Evolutionary conservation across 202 grass and related monocot species (phyloP).

Genomic region (Hordeum pubiflorum): DNA sequence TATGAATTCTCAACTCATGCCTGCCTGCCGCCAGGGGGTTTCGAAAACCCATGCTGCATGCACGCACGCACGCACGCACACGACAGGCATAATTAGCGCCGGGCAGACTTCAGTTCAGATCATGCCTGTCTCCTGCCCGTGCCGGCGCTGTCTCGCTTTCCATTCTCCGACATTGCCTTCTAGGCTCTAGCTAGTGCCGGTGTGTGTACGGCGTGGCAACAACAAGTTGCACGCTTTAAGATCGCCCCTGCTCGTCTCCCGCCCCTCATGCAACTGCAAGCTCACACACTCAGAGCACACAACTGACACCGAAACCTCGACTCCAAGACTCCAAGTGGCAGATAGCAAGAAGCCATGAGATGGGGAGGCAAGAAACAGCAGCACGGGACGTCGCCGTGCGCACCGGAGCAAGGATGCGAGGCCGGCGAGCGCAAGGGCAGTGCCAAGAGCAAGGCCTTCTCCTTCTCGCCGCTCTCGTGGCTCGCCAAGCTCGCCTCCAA

Average conservation of each 20-base stretch:
- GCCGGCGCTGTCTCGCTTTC: neutral
- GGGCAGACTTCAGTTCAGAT: constrained; percentile 16
- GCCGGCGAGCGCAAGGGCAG: neutral
- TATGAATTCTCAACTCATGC: constrained; percentile 8
- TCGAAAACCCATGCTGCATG: constrained; percentile 29
- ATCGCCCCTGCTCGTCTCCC: too few species aligned
- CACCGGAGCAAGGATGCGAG: neutral
- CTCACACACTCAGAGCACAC: neutral
- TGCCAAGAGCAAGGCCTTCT: neutral
- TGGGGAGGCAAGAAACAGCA: constrained; percentile 52
- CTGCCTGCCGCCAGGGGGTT: constrained; percentile 18
- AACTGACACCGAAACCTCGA: neutral
- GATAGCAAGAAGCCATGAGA: constrained; percentile 36
- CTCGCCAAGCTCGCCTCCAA: constrained; percentile 43
- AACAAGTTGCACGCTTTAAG: neutral
- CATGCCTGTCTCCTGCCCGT: constrained; percentile 26
- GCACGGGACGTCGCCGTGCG: neutral
- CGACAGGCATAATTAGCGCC: neutral
- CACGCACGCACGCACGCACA: neutral
- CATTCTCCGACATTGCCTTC: neutral
- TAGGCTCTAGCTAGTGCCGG: neutral
- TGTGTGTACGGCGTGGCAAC: too few species aligned
- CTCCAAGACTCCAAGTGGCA: neutral
- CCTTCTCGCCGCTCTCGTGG: constrained; percentile 62
- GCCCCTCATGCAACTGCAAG: neutral